Conservation (phyloP, 768 basidiomycete species). For the Boletus rubroflammeus region DNA sequence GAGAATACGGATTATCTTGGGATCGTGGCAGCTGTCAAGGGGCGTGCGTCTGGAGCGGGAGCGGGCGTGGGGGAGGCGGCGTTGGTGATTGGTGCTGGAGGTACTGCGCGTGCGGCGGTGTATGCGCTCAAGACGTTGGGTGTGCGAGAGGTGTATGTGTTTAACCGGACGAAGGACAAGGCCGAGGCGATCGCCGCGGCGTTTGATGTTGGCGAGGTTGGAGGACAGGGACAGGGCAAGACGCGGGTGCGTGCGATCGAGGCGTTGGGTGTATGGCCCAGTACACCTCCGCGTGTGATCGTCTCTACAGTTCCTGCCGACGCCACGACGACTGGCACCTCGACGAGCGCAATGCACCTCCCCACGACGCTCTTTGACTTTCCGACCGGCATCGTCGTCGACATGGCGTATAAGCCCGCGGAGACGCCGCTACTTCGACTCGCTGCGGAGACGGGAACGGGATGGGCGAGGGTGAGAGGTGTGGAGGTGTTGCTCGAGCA, state of each 20-base stretch:
- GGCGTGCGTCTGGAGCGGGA: conserved; percentile 37
- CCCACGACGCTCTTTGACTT: conserved; percentile 54
- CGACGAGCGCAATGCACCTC: conserved; percentile 41
- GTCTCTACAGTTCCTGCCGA: conserved; percentile 85
- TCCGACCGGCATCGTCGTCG: conserved; percentile 75
- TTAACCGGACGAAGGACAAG: conserved; percentile 77
- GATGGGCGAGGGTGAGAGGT: conserved; percentile 75
- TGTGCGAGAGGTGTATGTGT: conserved; percentile 72
- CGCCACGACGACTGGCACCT: conserved; percentile 40
- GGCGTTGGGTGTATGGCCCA: conserved; percentile 53
- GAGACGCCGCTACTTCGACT: conserved; percentile 76
- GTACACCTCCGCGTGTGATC: conserved; percentile 63
- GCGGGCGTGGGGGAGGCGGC: conserved; percentile 37
- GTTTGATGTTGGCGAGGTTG: conserved; percentile 42
- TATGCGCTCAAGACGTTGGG: conserved; percentile 78
- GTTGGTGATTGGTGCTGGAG: conserved; percentile 92
- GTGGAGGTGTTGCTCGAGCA: conserved; percentile 86
- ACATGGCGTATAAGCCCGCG: conserved; percentile 92
- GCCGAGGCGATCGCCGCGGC: conserved; percentile 63
- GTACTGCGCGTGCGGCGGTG: conserved; percentile 91
- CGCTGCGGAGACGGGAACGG: conserved; percentile 46
- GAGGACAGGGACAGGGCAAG: not conserved
- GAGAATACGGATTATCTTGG: conserved; percentile 98
- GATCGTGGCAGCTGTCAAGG: conserved; percentile 57
- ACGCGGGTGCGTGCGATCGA: conserved; percentile 59